A percentile compares a stretch with the other conserved stretches of the same genome.
Conservation (phyloP, 2,329 filamentous ascomycete species). For the Botrytis paeoniae region DNA sequence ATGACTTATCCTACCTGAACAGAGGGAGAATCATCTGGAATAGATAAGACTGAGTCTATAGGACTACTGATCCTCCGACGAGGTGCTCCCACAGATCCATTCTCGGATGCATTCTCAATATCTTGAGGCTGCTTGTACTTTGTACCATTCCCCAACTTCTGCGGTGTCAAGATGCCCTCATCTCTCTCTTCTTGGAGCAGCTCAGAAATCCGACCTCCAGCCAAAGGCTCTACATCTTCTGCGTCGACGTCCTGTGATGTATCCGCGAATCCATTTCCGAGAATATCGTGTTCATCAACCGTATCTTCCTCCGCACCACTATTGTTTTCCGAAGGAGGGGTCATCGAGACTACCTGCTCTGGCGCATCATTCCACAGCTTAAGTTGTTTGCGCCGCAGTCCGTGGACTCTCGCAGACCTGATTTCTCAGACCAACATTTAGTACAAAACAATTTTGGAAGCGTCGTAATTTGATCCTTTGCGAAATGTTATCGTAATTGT, state of each 20-base stretch:
- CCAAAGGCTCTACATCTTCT: constrained; percentile 39
- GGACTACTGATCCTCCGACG: constrained; percentile 63
- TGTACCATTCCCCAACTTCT: constrained; percentile 39
- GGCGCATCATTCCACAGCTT: constrained; percentile 34
- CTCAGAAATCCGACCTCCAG: constrained; percentile 30
- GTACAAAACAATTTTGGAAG: background rate
- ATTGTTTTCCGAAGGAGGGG: constrained; percentile 63
- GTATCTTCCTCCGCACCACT: constrained; percentile 56
- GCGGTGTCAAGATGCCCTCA: constrained; percentile 26
- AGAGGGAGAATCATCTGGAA: constrained; percentile 81
- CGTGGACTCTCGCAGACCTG: constrained; percentile 27
- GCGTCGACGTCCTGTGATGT: background rate
- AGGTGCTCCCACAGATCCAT: constrained; percentile 52
- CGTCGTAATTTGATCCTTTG: background rate
- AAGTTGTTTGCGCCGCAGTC: constrained; percentile 34
- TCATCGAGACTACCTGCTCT: constrained; percentile 55
- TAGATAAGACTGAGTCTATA: constrained; percentile 65
- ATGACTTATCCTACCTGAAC: constrained; percentile 58
- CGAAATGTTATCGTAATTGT: background rate
- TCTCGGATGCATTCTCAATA: constrained; percentile 48
- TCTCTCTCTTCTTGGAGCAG: constrained; percentile 35
- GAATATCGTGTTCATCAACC: constrained; percentile 49
- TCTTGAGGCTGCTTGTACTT: constrained; percentile 38
- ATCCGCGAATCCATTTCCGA: constrained; percentile 35
- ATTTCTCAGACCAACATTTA: constrained; percentile 28